Conservation (phyloP, 306 rosid species). For the Arachis stenosperma region DNA sequence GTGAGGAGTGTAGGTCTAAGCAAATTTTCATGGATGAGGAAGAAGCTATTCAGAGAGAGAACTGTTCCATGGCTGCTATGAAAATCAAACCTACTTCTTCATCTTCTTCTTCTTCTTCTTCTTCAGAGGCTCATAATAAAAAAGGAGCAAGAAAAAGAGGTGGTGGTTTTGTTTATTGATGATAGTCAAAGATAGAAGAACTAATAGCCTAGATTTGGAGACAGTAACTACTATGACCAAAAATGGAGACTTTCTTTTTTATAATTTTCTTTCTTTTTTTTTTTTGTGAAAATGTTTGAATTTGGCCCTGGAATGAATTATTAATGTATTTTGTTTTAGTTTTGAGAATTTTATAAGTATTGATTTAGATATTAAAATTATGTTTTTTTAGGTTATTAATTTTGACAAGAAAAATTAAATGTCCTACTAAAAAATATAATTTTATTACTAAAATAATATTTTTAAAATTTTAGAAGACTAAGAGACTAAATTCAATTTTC, state of each 20-base stretch:
- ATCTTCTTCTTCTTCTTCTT: constrained; percentile 37
- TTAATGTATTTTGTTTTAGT: too few species aligned
- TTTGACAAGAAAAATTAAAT: too few species aligned
- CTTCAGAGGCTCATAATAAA: constrained; percentile 47
- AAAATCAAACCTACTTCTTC: constrained; percentile 36
- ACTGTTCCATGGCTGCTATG: constrained; percentile 57
- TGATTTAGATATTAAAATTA: too few species aligned
- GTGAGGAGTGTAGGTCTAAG: constrained; percentile 85
- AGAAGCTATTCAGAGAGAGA: constrained; percentile 55
- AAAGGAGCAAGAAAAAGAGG: constrained; percentile 51
- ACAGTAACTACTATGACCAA: background rate
- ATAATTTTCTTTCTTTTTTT: too few species aligned
- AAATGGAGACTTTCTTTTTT: constrained; percentile 20
- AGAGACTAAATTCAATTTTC: too few species aligned
- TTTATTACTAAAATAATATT: too few species aligned
- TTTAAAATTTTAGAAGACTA: too few species aligned
- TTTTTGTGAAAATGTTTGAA: too few species aligned
- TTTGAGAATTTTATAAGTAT: too few species aligned
- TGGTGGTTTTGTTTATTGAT: constrained; percentile 60
- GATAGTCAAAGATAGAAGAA: constrained; percentile 1
- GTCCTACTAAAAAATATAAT: too few species aligned
- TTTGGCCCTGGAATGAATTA: too few species aligned
- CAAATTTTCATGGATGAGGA: constrained; percentile 95
- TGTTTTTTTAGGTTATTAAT: too few species aligned
- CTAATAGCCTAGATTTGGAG: background rate